These are phyloP conservation scores for Corylus americana DNA, from an alignment of 306 rosid genomes.

Conservation along the genomic window DNA sequence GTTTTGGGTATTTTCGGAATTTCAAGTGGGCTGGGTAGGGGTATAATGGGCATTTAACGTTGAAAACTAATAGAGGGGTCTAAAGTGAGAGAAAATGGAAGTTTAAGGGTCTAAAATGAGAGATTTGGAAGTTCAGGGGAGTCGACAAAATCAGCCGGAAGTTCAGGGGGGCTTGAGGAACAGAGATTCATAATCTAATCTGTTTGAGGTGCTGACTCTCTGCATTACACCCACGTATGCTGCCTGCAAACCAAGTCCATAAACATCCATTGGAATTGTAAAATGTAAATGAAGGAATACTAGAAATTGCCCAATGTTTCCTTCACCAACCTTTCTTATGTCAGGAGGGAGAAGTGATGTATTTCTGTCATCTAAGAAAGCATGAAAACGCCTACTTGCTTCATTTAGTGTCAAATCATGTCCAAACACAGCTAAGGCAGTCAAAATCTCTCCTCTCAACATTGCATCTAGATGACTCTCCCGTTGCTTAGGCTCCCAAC, in stretches of 20 bases:
- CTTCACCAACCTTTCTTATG: slow-evolving; percentile 66
- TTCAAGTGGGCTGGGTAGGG: no score
- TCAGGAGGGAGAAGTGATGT: slow-evolving; percentile 89
- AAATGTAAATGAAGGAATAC: slow-evolving; percentile 3
- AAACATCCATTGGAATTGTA: slow-evolving; percentile 25
- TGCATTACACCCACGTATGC: slow-evolving; percentile 81
- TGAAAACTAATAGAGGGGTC: no score
- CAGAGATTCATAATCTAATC: slow-evolving; percentile 69
- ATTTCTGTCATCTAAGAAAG: slow-evolving; percentile 75
- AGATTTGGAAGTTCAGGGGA: no score
- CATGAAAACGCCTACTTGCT: slow-evolving; percentile 73
- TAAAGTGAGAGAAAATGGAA: no score
- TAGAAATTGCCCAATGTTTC: slow-evolving; percentile 17
- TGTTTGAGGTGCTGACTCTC: slow-evolving; percentile 52
- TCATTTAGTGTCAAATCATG: slow-evolving; percentile 73
- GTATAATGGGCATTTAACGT: no score
- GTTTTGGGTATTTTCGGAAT: no score
- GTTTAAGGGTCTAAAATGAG: no score
- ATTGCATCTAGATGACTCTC: no score
- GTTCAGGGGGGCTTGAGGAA: slow-evolving; percentile 3
- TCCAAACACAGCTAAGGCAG: slow-evolving; percentile 67
- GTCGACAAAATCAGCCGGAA: no score
- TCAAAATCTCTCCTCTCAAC: no score
- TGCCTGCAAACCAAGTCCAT: slow-evolving; percentile 62
- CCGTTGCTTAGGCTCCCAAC: no score